Evolutionary conservation across 129 eudicot species (phyloP), one percentile per base, ranked within the genome.

Genomic region (Flaveria robusta): DNA sequence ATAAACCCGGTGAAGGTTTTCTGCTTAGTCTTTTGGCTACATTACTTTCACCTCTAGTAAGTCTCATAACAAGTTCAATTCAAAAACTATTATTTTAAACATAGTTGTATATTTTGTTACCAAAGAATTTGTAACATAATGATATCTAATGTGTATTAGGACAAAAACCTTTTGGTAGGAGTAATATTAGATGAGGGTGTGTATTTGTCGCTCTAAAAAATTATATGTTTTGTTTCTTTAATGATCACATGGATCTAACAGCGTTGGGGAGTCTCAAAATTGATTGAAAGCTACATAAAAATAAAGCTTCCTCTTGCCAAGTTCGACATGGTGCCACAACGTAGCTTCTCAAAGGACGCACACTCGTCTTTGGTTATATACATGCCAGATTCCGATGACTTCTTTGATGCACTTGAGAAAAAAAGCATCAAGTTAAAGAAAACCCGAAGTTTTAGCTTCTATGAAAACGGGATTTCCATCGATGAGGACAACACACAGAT

Each of bases 1-100:
- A 90, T 59, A 90, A 90, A 71, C 96, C 96, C 1, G 88, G 84
- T 5, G 88, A 90, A 84, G 83, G 87, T 62, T 49, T 81, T 70
- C 69, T 90, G 8, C 81, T 81, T 2, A 45, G 84, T 52, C 70
- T 90, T 31, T 15, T 85, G 6, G 96, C 92, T 23, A 79, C 87
- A 13, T 20, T 85, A 6, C 88, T 90, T 56, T 83, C 92, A 45
- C 96, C 96, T 22, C 45, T 87, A 77, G 96, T 87, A 83, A 74
- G 50, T 29, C 46, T 10, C 12, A 7, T 42, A 9, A 42, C 46
- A 42, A 29, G 34, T 29, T 29, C 34, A 29, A n/a, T n/a, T n/a
- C n/a, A n/a, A n/a, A 29, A 29, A 4, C 5, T 29, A 29, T 29
- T 29, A 29, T 29, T 42, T 42, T 42, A 4, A 42, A 42, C 46